Evolutionary conservation across 768 basidiomycete genomes (phyloP).

Genomic region (Russula virescens): DNA sequence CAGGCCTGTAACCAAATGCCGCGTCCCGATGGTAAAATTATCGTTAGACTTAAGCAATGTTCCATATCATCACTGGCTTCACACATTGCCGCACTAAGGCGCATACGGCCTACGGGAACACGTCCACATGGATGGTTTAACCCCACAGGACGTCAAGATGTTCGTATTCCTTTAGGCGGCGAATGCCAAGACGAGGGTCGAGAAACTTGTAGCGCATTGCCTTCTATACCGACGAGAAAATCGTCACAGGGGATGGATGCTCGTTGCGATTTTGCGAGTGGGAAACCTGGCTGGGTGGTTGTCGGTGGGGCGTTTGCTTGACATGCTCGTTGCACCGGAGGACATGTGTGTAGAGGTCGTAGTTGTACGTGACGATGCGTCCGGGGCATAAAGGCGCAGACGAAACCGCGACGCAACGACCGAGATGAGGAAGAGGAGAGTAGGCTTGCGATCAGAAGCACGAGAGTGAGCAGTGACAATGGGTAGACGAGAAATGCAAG

Average conservation of each 20-base stretch:
- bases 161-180: constrained; percentile 48
- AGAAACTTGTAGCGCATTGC: constrained; percentile 72
- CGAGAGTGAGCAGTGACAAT: not conserved
- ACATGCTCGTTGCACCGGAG: constrained; percentile 33
- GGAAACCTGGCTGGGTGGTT: constrained; percentile 74
- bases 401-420: constrained; percentile 75
- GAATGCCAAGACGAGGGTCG: constrained; percentile 42
- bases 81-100: constrained; percentile 46
- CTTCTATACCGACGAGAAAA: constrained; percentile 73
- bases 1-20: too few relatives aligned
- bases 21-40: too few relatives aligned
- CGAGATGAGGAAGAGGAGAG: constrained; percentile 75
- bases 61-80: constrained; percentile 30
- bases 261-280: constrained; percentile 74
- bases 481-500: not conserved
- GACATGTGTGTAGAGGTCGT: constrained; percentile 48
- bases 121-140: constrained; percentile 60
- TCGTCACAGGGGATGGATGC: constrained; percentile 73
- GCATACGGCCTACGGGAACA: constrained; percentile 67
- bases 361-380: constrained; percentile 82
- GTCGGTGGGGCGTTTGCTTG: constrained; percentile 22
- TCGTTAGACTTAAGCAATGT: too few relatives aligned
- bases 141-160: constrained; percentile 84
- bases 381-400: constrained; percentile 70
- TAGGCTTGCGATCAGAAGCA: constrained; percentile 44